Base-by-base conservation (phyloP, 2,329 filamentous ascomycete genomes). In the Pseudocercospora vitis region DNA sequence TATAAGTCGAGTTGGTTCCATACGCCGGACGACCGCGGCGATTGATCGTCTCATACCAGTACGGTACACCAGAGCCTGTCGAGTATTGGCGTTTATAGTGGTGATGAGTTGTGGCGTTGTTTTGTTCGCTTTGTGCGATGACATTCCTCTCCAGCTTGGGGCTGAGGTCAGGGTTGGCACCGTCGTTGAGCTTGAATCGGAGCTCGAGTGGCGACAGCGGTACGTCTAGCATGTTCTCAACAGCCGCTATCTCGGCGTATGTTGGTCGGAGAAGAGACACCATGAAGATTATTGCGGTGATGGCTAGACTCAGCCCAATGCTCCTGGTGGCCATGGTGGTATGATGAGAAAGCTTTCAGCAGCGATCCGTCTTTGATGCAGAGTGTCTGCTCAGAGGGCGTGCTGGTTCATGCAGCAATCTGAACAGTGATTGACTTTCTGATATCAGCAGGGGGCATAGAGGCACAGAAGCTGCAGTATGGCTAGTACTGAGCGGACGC, bases 31-130 rank as follows among this genome's bases (percentile, higher is more conserved):
- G 57, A 28, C 73, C 74, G 54, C 74, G 72, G 23, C 74, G 71
- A 29, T 70, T 71, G 48, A 76, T 72, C 14, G 70, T 62, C 24
- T 71, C 71, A 28, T 73, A 63, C 74, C 74, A 76, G 50, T 71
- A 76, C 2, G 61, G 58, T 7, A 33, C 48, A 7, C 65, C 65
- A 8, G 66, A 67, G 18, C 66, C 66, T 14, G 37, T 26, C 21
- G 21, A 26, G 6, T 23, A 42, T 24, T 42, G 37, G 2, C 65
- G 61, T 47, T 66, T 68, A 28, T 59, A 55, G 40, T 63, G 63
- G 8, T 56, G 59, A 48, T 63, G 59, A n/a, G n/a, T n/a, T 3
- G 37, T 42, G 19, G 37, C 37, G 24, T 47, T 53, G 12, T 47
- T 44, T 39, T 29, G 50, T n/a, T 32, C 44, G 7, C 12, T 46